phyloP scores from a whole-genome alignment of 129 eudicot species.

The Tagetes erecta region DNA sequence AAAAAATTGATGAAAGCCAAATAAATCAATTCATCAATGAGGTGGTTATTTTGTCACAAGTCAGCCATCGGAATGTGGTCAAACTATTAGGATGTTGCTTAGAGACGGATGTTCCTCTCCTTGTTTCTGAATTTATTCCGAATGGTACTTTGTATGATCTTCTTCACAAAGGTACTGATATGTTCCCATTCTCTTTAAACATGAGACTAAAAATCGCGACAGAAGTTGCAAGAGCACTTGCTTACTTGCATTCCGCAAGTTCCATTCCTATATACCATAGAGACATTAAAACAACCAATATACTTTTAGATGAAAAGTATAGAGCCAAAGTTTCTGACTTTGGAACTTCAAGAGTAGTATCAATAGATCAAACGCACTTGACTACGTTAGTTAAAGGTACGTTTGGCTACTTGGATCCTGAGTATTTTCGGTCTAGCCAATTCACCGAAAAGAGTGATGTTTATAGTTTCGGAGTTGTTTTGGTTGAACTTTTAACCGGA shows the following conservation, averaged over 20 bases:
- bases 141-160: conserved; percentile 25
- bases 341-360: not conserved
- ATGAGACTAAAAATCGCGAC: not conserved
- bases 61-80: no score
- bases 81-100: no score
- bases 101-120: not conserved
- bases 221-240: not conserved
- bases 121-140: conserved; percentile 32
- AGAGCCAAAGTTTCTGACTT: not conserved
- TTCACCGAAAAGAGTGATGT: not conserved
- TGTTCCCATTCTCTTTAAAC: not conserved
- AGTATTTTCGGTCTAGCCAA: not conserved
- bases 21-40: conserved; percentile 15
- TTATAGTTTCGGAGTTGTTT: not conserved
- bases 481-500: not conserved
- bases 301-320: not conserved
- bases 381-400: not conserved
- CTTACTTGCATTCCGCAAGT: not conserved
- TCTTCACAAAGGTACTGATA: not conserved
- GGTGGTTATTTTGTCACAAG: conserved; percentile 9
- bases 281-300: not conserved
- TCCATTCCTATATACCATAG: not conserved
- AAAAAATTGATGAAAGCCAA: conserved; percentile 5
- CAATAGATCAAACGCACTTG: not conserved
- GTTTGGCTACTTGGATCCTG: not conserved